Conservation (phyloP, 257 asterid genomes). For the Fraxinus cuspidata region DNA sequence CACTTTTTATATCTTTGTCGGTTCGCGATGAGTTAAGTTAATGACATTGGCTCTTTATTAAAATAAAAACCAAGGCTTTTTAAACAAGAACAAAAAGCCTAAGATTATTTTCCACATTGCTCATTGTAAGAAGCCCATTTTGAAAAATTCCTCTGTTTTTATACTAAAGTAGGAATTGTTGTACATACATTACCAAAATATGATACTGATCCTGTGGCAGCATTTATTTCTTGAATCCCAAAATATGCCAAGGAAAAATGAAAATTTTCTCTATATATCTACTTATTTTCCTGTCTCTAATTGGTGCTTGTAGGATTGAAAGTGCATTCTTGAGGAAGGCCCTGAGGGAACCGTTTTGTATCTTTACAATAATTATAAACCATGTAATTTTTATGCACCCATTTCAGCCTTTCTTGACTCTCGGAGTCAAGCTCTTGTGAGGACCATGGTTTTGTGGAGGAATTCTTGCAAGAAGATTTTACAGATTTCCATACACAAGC, state of each 20-base stretch:
- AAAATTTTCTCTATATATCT: neutral
- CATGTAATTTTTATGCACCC: slow-evolving; percentile 49
- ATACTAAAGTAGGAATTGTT: too few relatives aligned
- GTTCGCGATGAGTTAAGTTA: too few relatives aligned
- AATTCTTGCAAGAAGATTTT: slow-evolving; percentile 24
- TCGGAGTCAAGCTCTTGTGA: slow-evolving; percentile 23
- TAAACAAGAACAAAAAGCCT: too few relatives aligned
- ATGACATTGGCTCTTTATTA: too few relatives aligned
- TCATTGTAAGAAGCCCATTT: neutral
- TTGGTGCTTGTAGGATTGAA: neutral
- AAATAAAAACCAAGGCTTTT: too few relatives aligned
- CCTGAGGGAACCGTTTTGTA: slow-evolving; percentile 34
- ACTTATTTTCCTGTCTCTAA: neutral
- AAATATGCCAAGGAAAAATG: neutral
- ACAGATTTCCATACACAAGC: slow-evolving; percentile 38
- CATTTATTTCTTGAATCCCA: neutral
- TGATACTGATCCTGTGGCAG: too few relatives aligned
- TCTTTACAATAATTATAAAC: slow-evolving; percentile 44
- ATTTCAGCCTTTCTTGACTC: slow-evolving; percentile 26
- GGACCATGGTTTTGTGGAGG: slow-evolving; percentile 22
- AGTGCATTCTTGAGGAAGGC: slow-evolving; percentile 33
- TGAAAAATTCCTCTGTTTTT: neutral
- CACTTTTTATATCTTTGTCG: too few relatives aligned
- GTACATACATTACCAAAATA: too few relatives aligned
- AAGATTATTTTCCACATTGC: neutral